Evolutionary conservation across 805 yeast species (phyloP).

Genomic region (Brettanomyces bruxellensis): DNA sequence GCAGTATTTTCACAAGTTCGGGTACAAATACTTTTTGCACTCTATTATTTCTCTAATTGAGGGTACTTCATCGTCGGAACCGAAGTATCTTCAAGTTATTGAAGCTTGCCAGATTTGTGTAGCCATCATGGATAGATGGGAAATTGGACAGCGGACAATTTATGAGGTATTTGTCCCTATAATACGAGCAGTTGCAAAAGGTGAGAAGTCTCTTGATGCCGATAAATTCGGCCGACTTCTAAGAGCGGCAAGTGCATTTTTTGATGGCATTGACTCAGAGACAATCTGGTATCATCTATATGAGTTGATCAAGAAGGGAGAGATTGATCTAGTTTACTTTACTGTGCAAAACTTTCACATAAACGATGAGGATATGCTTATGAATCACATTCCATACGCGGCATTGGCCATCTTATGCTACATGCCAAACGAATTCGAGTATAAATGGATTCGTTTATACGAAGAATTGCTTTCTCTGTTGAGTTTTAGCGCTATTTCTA

Average conservation of each 20-base stretch:
- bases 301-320: conserved; percentile 29
- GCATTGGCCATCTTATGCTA: conserved; percentile 27
- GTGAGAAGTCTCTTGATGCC: conserved; percentile 11
- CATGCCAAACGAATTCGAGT: conserved; percentile 10
- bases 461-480: conserved; percentile 39
- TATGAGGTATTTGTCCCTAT: conserved; percentile 65
- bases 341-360: conserved; percentile 60
- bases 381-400: conserved; percentile 66
- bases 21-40: conserved; percentile 36
- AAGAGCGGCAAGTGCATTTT: conserved; percentile 55
- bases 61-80: conserved; percentile 17
- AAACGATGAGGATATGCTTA: conserved; percentile 79
- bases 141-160: conserved; percentile 68
- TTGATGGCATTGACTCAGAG: conserved; percentile 78
- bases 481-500: conserved; percentile 56
- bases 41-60: conserved; percentile 46
- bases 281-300: conserved; percentile 67
- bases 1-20: conserved; percentile 54
- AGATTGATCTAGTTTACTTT: conserved; percentile 45
- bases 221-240: conserved; percentile 36
- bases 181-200: conserved; percentile 35
- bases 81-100: conserved; percentile 26
- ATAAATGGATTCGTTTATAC: conserved; percentile 32
- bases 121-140: conserved; percentile 90
- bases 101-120: conserved; percentile 57